Conservation (phyloP, 768 basidiomycete species). For the Russula sp. region DNA sequence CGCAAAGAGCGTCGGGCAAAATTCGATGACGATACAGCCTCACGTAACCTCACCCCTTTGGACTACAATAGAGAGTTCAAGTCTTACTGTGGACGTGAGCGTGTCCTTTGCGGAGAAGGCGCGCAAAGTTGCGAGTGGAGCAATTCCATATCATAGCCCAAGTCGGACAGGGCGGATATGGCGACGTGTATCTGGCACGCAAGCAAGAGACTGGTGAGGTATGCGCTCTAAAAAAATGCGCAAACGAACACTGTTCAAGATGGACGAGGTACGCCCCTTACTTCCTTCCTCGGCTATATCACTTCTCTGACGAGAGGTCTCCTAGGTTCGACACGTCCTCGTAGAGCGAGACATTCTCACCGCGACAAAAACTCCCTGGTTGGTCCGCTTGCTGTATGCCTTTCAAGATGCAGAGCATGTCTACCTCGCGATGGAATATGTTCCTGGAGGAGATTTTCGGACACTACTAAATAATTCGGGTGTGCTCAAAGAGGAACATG, state of each 20-base stretch:
- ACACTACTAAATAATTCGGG: conserved; percentile 97
- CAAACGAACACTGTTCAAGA: conserved; percentile 92
- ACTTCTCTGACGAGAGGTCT: conserved; percentile 13
- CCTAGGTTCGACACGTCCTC: conserved; percentile 91
- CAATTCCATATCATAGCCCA: conserved; percentile 99
- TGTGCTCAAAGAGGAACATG: conserved; percentile 95
- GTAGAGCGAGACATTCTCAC: conserved; percentile 98
- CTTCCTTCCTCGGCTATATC: neutral
- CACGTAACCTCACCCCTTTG: conserved; percentile 52
- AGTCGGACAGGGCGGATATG: conserved; percentile 98
- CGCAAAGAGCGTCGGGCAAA: conserved; percentile 79
- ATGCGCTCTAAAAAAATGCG: conserved; percentile 95
- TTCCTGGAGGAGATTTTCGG: conserved; percentile 97
- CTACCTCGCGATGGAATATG: conserved; percentile 99
- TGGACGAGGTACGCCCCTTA: conserved; percentile 77
- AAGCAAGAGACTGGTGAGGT: conserved; percentile 96
- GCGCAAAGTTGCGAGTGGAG: conserved; percentile 88
- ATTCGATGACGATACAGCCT: conserved; percentile 79
- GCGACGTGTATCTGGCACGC: conserved; percentile 93
- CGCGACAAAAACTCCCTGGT: conserved; percentile 96
- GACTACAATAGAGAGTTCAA: conserved; percentile 80
- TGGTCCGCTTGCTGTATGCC: conserved; percentile 90
- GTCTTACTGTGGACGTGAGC: conserved; percentile 91
- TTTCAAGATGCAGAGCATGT: conserved; percentile 92
- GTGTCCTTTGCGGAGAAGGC: conserved; percentile 89